Conservation (phyloP, 768 basidiomycete genomes). For the Hortiboletus flavorubellus region DNA sequence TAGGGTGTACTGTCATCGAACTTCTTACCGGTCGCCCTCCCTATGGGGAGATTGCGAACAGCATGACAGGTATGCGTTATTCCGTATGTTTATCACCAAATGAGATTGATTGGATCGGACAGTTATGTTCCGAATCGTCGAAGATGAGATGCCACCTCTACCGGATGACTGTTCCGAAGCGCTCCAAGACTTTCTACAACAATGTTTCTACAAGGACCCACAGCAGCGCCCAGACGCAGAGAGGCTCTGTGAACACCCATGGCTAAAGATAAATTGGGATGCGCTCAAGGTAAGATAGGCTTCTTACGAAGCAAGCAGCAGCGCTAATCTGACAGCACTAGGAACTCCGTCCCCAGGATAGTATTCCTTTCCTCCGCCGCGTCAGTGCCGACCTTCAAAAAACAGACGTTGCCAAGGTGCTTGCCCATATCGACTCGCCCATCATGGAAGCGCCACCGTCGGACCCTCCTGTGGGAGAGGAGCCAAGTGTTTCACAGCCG, state of each 20-base stretch:
- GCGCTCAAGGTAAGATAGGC: constrained; percentile 60
- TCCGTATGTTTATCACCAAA: not conserved
- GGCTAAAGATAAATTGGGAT: constrained; percentile 81
- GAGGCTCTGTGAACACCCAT: constrained; percentile 83
- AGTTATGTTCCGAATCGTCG: constrained; percentile 99
- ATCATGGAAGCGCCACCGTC: constrained; percentile 39
- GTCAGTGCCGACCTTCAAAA: constrained; percentile 85
- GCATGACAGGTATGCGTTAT: constrained; percentile 74
- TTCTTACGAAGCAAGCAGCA: not conserved
- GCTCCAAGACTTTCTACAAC: constrained; percentile 74
- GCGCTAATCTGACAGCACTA: constrained; percentile 23
- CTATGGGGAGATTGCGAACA: constrained; percentile 84
- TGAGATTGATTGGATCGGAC: constrained; percentile 6
- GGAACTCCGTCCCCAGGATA: constrained; percentile 89
- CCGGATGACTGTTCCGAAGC: constrained; percentile 77
- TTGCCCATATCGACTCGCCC: constrained; percentile 37
- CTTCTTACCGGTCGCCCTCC: constrained; percentile 90
- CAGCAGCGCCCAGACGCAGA: constrained; percentile 78
- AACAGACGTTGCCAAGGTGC: constrained; percentile 56
- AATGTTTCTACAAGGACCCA: constrained; percentile 92
- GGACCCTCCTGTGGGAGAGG: constrained; percentile 44
- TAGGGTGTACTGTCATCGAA: constrained; percentile 94
- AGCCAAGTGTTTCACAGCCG: constrained; percentile 35
- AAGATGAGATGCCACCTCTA: constrained; percentile 84
- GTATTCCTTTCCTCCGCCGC: constrained; percentile 90